Percentiles rank a stretch among this genome's conserved stretches.
phyloP scores from a whole-genome alignment of 2,329 filamentous ascomycete species.

The Trichoderma breve region DNA sequence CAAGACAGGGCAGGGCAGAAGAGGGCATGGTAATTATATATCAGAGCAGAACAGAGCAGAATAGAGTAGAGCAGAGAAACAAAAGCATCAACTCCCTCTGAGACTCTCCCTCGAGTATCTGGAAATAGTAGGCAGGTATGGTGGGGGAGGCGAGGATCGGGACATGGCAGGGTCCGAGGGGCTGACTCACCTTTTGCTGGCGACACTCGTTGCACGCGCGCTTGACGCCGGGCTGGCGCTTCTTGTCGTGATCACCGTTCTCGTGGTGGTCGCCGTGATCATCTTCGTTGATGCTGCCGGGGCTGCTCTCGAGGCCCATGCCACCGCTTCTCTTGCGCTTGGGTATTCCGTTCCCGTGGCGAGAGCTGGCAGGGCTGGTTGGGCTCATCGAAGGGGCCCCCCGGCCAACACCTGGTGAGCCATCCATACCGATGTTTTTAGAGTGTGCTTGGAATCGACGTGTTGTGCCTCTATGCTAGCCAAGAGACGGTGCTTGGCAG shows the following conservation, averaged over 20 bases:
- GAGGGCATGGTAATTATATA: neutral
- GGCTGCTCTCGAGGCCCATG: constrained; percentile 58
- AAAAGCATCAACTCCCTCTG: neutral
- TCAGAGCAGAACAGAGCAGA: neutral
- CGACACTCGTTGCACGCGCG: constrained; percentile 81
- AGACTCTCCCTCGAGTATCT: neutral
- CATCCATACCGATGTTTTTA: constrained; percentile 44
- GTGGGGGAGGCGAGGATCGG: neutral
- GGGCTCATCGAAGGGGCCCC: constrained; percentile 52
- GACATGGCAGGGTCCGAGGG: neutral
- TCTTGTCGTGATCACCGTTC: constrained; percentile 54
- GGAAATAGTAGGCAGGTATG: neutral
- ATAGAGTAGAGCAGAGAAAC: neutral
- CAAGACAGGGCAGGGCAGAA: neutral
- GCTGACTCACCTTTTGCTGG: constrained; percentile 72
- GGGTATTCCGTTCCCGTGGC: constrained; percentile 46
- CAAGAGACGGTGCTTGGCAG: constrained; percentile 23
- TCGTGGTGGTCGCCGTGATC: constrained; percentile 55
- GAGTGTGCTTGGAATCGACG: neutral
- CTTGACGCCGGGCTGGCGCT: constrained; percentile 68
- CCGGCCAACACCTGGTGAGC: constrained; percentile 45
- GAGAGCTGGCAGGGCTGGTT: constrained; percentile 54
- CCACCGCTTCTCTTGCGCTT: constrained; percentile 61
- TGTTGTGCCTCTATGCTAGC: neutral
- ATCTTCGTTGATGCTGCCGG: constrained; percentile 50